Conservation (phyloP, 192 early-diverging fungal species). For the Borealophlyctis nickersoniae region DNA sequence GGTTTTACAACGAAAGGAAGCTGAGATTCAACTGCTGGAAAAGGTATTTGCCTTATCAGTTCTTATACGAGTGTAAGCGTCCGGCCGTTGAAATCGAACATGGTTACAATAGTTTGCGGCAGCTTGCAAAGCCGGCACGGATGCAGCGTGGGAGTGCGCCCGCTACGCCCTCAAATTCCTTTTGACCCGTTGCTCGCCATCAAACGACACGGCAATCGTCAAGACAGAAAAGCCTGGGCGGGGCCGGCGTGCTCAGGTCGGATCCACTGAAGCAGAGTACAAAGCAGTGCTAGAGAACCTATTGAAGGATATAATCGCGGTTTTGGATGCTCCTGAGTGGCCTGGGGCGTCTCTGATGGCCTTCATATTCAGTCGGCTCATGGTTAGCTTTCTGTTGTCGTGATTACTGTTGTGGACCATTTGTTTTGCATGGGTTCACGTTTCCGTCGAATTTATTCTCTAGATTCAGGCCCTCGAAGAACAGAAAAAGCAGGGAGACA, state of each 20-base stretch:
- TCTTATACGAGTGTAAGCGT: no score
- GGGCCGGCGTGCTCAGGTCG: not conserved
- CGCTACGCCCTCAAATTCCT: conserved; percentile 61
- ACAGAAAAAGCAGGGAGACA: conserved; percentile 28
- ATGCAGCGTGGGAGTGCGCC: conserved; percentile 54
- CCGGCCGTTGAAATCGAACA: no score
- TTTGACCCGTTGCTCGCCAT: conserved; percentile 48
- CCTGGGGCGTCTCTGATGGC: conserved; percentile 77
- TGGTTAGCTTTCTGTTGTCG: conserved; percentile 47
- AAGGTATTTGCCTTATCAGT: no score
- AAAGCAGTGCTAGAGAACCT: conserved; percentile 66
- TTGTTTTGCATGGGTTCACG: no score
- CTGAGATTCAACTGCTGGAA: no score
- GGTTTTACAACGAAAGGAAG: no score
- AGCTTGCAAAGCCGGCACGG: conserved; percentile 27
- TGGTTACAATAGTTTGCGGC: conserved; percentile 13
- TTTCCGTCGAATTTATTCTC: not conserved
- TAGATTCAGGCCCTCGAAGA: conserved; percentile 36
- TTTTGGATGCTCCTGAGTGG: conserved; percentile 86
- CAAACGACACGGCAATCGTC: not conserved
- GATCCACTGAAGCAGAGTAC: conserved; percentile 64
- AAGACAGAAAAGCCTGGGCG: not conserved
- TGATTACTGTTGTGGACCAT: not conserved
- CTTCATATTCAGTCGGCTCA: conserved; percentile 61
- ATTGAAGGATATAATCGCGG: conserved; percentile 65